Conservation (phyloP, 2,329 filamentous ascomycete species). For the Plenodomus tracheiphilus region DNA sequence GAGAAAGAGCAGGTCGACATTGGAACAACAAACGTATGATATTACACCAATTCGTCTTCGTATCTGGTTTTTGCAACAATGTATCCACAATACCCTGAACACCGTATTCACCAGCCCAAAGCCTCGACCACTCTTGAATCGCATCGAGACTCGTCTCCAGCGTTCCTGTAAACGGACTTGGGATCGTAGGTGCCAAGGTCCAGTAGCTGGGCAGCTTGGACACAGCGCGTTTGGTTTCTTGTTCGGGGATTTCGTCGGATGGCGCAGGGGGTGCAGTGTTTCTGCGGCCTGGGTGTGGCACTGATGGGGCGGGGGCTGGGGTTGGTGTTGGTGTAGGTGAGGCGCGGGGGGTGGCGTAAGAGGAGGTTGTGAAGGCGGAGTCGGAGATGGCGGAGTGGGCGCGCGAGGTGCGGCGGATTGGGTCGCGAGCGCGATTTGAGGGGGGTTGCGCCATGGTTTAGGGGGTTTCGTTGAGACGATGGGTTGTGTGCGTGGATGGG, state of each 20-base stretch:
- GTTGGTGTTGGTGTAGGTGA: constrained; percentile 1
- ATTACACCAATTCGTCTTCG: constrained; percentile 15
- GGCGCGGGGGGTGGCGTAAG: not conserved
- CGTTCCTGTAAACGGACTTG: constrained; percentile 26
- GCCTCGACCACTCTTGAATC: constrained; percentile 15
- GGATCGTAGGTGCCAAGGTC: constrained; percentile 20
- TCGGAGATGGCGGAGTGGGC: constrained; percentile 10
- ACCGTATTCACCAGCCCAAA: constrained; percentile 11
- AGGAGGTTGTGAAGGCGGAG: constrained; percentile 2
- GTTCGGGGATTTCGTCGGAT: not conserved
- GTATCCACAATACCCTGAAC: constrained; percentile 4
- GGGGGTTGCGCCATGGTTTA: too few species aligned
- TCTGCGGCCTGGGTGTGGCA: not conserved
- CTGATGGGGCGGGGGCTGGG: constrained; percentile 1
- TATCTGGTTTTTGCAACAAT: too few species aligned
- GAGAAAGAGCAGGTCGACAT: not conserved
- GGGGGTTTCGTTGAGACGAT: too few species aligned
- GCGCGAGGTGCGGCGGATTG: constrained; percentile 3
- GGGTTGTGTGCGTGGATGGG: too few species aligned
- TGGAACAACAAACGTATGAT: not conserved
- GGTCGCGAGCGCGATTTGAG: too few species aligned
- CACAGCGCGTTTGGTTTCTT: constrained; percentile 3
- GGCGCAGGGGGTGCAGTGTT: not conserved
- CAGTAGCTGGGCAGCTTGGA: not conserved
- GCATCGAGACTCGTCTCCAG: constrained; percentile 28